Conservation (phyloP, 306 rosid genomes). For the Rosa lucieae region DNA sequence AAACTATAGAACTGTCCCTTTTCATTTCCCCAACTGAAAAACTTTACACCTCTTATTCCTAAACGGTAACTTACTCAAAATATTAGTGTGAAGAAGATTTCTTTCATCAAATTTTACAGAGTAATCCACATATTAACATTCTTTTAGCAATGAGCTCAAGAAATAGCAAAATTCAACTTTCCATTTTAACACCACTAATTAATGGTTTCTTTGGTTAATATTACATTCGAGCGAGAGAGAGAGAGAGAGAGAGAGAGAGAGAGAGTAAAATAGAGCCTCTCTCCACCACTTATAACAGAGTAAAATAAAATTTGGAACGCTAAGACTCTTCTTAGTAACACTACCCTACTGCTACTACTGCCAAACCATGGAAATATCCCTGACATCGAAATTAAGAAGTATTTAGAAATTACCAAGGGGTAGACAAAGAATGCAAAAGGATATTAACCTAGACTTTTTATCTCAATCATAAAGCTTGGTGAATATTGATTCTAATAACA, state of each 20-base stretch:
- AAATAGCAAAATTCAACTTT: not conserved
- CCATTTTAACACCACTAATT: not conserved
- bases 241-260: no score
- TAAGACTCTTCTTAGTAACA: not conserved
- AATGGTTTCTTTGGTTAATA: no score
- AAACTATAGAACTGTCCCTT: not conserved
- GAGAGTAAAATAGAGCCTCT: not conserved
- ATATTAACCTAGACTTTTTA: not conserved
- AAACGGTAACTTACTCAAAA: not conserved
- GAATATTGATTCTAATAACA: not conserved
- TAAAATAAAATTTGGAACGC: not conserved
- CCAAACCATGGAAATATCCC: not conserved
- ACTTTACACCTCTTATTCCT: not conserved
- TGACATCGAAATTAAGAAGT: not conserved
- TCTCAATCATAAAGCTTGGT: no score
- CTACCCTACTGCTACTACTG: not conserved
- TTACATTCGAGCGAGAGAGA: not conserved
- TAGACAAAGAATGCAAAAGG: not conserved
- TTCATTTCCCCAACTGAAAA: not conserved
- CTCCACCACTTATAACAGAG: not conserved
- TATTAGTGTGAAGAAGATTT: not conserved
- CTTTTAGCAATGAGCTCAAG: not conserved
- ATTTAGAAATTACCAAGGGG: not conserved
- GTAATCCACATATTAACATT: not conserved
- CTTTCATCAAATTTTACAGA: not conserved